Evolutionary conservation across 352 stramenopile species (phyloP).

Genomic region (Globisporangium megalacanthum): DNA sequence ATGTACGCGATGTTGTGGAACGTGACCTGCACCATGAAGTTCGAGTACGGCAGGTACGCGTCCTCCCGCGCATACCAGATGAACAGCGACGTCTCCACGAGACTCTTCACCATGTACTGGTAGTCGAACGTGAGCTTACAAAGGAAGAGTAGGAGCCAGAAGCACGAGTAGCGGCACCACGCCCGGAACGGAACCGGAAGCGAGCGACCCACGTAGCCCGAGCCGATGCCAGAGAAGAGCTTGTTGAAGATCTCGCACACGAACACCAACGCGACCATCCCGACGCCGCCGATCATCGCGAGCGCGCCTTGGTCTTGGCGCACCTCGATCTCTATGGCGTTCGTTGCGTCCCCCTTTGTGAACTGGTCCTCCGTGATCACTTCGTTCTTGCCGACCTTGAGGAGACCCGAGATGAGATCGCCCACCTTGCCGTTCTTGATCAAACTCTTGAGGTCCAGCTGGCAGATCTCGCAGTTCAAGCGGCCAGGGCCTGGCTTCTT

Average conservation of each 20-base stretch:
- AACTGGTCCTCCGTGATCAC: slow-evolving; percentile 6
- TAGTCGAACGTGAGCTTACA: slow-evolving; percentile 78
- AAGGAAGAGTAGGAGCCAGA: slow-evolving; percentile 71
- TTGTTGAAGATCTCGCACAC: slow-evolving; percentile 71
- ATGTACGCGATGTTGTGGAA: slow-evolving; percentile 87
- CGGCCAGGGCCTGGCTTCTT: slow-evolving; percentile 40
- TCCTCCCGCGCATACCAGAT: slow-evolving; percentile 72
- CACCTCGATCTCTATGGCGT: slow-evolving; percentile 16
- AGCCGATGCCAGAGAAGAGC: slow-evolving; percentile 58
- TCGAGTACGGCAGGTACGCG: slow-evolving; percentile 71
- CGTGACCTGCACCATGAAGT: slow-evolving; percentile 78
- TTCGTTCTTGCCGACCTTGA: slow-evolving; percentile 33
- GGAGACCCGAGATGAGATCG: slow-evolving; percentile 42
- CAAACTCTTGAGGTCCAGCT: slow-evolving; percentile 57
- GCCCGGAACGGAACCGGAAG: slow-evolving; percentile 60
- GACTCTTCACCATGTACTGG: slow-evolving; percentile 80
- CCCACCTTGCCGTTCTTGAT: slow-evolving; percentile 64
- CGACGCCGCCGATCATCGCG: slow-evolving; percentile 52
- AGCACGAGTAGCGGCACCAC: slow-evolving; percentile 79
- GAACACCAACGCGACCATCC: slow-evolving; percentile 39
- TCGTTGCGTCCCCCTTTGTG: neutral
- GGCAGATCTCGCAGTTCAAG: slow-evolving; percentile 75
- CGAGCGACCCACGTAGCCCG: slow-evolving; percentile 71
- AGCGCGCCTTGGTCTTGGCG: slow-evolving; percentile 57
- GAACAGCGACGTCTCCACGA: slow-evolving; percentile 70